Evolutionary conservation across 352 stramenopile genomes (phyloP).

Genomic region (Globisporangium mamillatum): DNA sequence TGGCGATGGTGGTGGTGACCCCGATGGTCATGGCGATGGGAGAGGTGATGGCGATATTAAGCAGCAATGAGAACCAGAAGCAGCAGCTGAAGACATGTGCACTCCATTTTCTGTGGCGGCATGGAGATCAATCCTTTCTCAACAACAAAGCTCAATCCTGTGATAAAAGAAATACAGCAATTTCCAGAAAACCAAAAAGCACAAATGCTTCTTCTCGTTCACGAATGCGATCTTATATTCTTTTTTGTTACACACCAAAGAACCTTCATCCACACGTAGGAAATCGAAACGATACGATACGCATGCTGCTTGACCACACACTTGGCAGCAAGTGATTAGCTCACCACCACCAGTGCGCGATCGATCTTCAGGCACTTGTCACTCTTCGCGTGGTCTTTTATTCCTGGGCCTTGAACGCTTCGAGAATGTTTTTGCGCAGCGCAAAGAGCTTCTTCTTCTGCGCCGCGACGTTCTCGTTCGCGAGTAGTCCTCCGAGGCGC

Average conservation of each 20-base stretch:
- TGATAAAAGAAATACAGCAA: not conserved
- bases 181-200: not conserved
- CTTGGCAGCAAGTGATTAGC: too few species aligned
- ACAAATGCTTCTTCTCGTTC: not conserved
- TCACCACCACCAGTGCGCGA: not conserved
- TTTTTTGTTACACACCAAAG: too few species aligned
- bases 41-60: not conserved
- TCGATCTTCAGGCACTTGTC: not conserved
- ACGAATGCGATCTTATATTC: not conserved
- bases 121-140: not conserved
- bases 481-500: slow-evolving; percentile 73
- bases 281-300: too few species aligned
- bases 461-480: slow-evolving; percentile 77
- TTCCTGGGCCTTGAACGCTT: slow-evolving; percentile 53
- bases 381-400: slow-evolving; percentile 7
- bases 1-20: not conserved
- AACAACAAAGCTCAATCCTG: not conserved
- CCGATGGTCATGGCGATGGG: too few species aligned
- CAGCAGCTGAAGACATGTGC: not conserved
- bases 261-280: too few species aligned
- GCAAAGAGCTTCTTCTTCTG: slow-evolving; percentile 90
- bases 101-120: not conserved
- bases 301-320: too few species aligned
- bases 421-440: slow-evolving; percentile 89
- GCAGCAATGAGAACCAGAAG: not conserved